phyloP scores from a whole-genome alignment of 495 filamentous ascomycete species.

The Aspergillus saccharolyticus region DNA sequence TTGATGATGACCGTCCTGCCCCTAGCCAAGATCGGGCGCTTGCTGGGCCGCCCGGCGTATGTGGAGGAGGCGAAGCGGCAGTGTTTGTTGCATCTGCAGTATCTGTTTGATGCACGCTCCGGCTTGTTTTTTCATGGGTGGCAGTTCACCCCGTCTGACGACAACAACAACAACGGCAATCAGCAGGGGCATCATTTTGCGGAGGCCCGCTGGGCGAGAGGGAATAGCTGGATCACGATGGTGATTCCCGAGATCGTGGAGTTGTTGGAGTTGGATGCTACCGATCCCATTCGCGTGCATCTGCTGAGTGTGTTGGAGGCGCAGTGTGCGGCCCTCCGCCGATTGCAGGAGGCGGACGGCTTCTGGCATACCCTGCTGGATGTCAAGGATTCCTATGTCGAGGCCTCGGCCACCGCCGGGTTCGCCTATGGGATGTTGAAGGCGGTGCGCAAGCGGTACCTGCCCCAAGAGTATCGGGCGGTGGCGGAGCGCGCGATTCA shows the following conservation, averaged over 20 bases:
- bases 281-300: slow-evolving; percentile 57
- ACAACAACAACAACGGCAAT: no score
- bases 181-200: slow-evolving; percentile 72
- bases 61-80: slow-evolving; percentile 69
- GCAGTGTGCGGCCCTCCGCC: slow-evolving; percentile 55
- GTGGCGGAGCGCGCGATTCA: slow-evolving; percentile 57
- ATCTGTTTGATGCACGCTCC: slow-evolving; percentile 60
- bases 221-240: slow-evolving; percentile 67
- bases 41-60: slow-evolving; percentile 59
- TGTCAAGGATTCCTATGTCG: slow-evolving; percentile 57
- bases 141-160: slow-evolving; percentile 56
- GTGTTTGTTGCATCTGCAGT: slow-evolving; percentile 67
- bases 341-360: slow-evolving; percentile 51
- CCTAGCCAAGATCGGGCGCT: slow-evolving; percentile 66
- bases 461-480: slow-evolving; percentile 42
- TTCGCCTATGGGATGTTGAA: slow-evolving; percentile 74
- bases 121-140: slow-evolving; percentile 72
- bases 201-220: slow-evolving; percentile 62
- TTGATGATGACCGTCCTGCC: slow-evolving; percentile 79
- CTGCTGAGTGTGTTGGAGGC: slow-evolving; percentile 56
- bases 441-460: slow-evolving; percentile 60
- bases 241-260: slow-evolving; percentile 70
- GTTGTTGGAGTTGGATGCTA: slow-evolving; percentile 50
- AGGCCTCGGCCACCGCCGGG: slow-evolving; percentile 68
- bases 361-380: slow-evolving; percentile 68